phyloP scores from a whole-genome alignment of 2,329 filamentous ascomycete genomes.

The Xylariaceae sp. region DNA sequence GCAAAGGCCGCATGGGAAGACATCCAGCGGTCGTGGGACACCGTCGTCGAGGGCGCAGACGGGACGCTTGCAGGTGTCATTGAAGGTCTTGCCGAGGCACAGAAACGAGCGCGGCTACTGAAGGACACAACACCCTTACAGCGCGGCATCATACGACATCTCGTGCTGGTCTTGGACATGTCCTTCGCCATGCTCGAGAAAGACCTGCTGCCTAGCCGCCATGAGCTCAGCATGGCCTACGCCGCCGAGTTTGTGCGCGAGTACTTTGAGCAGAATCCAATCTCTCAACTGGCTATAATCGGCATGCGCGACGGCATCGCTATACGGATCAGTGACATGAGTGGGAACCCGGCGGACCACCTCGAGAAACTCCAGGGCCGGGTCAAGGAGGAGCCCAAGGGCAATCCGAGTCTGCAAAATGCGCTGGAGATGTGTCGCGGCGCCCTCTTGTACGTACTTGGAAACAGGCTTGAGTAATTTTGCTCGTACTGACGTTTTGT shows the following conservation, averaged over 20 bases:
- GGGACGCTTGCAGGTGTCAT: slow-evolving; percentile 69
- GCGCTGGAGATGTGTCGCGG: slow-evolving; percentile 93
- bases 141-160: slow-evolving; percentile 93
- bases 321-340: slow-evolving; percentile 79
- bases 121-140: slow-evolving; percentile 94
- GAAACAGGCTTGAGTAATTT: background rate
- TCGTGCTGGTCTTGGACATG: slow-evolving; percentile 87
- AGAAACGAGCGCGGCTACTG: slow-evolving; percentile 74
- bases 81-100: slow-evolving; percentile 71
- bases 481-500: slow-evolving; percentile 7
- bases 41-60: slow-evolving; percentile 72
- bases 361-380: slow-evolving; percentile 69
- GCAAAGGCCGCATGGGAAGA: slow-evolving; percentile 60
- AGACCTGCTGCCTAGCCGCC: slow-evolving; percentile 83
- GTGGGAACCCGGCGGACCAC: slow-evolving; percentile 86
- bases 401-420: slow-evolving; percentile 83
- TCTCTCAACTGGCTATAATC: slow-evolving; percentile 88
- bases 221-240: slow-evolving; percentile 76
- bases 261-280: slow-evolving; percentile 98
- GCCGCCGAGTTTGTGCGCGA: slow-evolving; percentile 85
- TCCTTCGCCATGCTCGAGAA: slow-evolving; percentile 94
- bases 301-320: slow-evolving; percentile 92
- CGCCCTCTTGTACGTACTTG: slow-evolving; percentile 68
- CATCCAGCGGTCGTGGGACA: slow-evolving; percentile 66
- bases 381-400: slow-evolving; percentile 63